Conservation (phyloP, 2,329 filamentous ascomycete species). For the Xylariaceae sp. region DNA sequence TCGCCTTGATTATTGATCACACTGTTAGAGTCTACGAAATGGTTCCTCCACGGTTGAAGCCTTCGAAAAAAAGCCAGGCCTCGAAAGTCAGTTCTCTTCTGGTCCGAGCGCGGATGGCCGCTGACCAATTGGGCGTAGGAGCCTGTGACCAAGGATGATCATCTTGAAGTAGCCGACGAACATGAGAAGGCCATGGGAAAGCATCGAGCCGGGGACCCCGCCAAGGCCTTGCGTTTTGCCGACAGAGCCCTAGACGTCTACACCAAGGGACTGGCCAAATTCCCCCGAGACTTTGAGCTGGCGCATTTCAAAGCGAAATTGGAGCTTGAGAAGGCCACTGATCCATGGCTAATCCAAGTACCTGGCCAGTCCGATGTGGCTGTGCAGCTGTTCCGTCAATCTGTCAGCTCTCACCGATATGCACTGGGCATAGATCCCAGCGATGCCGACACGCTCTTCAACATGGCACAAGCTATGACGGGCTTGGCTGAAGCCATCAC, state of each 20-base stretch:
- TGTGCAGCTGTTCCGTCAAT: slow-evolving; percentile 55
- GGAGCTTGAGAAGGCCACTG: slow-evolving; percentile 66
- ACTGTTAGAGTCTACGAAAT: no score
- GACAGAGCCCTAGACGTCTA: slow-evolving; percentile 64
- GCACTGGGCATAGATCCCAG: slow-evolving; percentile 56
- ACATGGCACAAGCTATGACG: slow-evolving; percentile 65
- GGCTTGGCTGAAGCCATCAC: slow-evolving; percentile 59
- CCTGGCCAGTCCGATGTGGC: slow-evolving; percentile 50
- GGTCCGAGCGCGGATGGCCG: not conserved
- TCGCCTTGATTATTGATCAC: no score
- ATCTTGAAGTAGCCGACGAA: slow-evolving; percentile 63
- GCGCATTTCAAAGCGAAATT: slow-evolving; percentile 74
- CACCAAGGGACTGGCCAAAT: slow-evolving; percentile 56
- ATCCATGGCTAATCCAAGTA: slow-evolving; percentile 57
- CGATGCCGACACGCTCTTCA: slow-evolving; percentile 67
- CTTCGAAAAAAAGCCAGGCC: not conserved
- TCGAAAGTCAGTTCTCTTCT: not conserved
- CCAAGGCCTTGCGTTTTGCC: slow-evolving; percentile 54
- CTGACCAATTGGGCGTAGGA: slow-evolving; percentile 32
- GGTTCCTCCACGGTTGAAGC: not conserved
- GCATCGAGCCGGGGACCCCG: slow-evolving; percentile 67
- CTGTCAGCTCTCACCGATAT: slow-evolving; percentile 60
- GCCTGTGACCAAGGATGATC: slow-evolving; percentile 63
- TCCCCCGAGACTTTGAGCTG: slow-evolving; percentile 62
- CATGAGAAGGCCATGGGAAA: slow-evolving; percentile 70